Evolutionary conservation across 768 basidiomycete species (phyloP), one percentile per base, ranked within the genome.

Genomic region (Mycena sanguinolenta): DNA sequence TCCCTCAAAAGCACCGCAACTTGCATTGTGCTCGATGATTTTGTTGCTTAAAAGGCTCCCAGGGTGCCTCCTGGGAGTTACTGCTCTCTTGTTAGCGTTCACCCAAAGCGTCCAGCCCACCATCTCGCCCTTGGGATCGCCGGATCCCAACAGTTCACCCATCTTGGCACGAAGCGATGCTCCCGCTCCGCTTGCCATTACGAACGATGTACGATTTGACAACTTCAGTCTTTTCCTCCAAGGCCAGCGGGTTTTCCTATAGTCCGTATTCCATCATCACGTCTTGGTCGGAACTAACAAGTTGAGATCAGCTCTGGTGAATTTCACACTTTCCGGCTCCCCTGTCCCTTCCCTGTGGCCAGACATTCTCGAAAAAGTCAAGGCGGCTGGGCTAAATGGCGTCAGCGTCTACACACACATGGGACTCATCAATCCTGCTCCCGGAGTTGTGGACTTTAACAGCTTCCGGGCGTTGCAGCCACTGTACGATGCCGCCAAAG

Each of bases 261-360:
- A 93, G 92, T 92, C 80, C 63, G 90, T 84, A 21, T 42, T 9
- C 23, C n/a, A 23, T 61, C n/a, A 12, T 17, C 21, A 5, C 19
- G 13, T 23, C 42, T 23, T 62, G 25, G n/a, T 2, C 23, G 10
- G 34, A 13, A 13, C 17, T 25, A 55, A 67, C 53, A 46, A 67
- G 53, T 63, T 53, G 23, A n/a, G 49, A 44, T 10, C 67, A 95
- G 94, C 74, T 93, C 92, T 0, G 95, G 95, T 66, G 95, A 95
- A 78, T 94, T 95, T 78, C 95, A 95, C 75, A 89, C 93, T 0
- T 95, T 93, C 82, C 88, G 93, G 27, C 81, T 95, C 10, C n/a
- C 95, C 93, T 13, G 91, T 95, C 0, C 93, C 92, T 19, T 88
- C 88, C 4, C 79, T 95, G 64, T 96, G 95, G 94, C 85, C 89